Evolutionary conservation across 2,329 filamentous ascomycete genomes (phyloP), one percentile per base, ranked within the genome.

Genomic region (Alternaria sp.): DNA sequence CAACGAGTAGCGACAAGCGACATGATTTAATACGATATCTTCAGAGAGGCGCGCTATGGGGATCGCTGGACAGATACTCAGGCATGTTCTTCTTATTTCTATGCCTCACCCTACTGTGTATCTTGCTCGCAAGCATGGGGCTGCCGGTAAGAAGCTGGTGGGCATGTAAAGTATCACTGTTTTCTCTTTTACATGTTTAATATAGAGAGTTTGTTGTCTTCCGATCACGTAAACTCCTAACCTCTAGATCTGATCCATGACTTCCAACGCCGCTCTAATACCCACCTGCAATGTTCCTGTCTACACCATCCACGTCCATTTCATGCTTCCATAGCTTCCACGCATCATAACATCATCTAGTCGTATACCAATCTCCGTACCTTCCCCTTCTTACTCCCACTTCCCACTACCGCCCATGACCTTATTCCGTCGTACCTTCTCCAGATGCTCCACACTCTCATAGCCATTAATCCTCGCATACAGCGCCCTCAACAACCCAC

Each of bases 401-500:
- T 73, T 73, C 14, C 67, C 66, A 44, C 60, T 60, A 20, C 45
- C 56, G 1, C 57, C 68, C 66, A 70, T 71, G 49, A 63, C 67
- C 58, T 63, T 65, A 11, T 65, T 70, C 55, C 68, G 66, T 50
- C 69, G 67, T 12, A 57, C 56, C 53, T 71, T 71, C 23, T 69
- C 66, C 53, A 67, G 33, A n/a, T 65, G 65, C 23, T 70, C 70
- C 44, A 72, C 69, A 37, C 66, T 60, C 56, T 76, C 75, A 18
- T 68, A 66, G 1, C 90, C 89, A 75, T 93, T 94, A 25, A 92
- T 75, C 56, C 83, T 83, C 3, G 86, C 87, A 79, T 96, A 92
- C 1, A 92, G 65, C 85, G 86, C 90, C 76, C 93, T 91, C 66
- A 97, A 81, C 10, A 84, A 80, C 21, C 87, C 82, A 0, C 92